phyloP scores from a whole-genome alignment of 1,284 basidiomycete genomes.

The Tylopilus sp. region DNA sequence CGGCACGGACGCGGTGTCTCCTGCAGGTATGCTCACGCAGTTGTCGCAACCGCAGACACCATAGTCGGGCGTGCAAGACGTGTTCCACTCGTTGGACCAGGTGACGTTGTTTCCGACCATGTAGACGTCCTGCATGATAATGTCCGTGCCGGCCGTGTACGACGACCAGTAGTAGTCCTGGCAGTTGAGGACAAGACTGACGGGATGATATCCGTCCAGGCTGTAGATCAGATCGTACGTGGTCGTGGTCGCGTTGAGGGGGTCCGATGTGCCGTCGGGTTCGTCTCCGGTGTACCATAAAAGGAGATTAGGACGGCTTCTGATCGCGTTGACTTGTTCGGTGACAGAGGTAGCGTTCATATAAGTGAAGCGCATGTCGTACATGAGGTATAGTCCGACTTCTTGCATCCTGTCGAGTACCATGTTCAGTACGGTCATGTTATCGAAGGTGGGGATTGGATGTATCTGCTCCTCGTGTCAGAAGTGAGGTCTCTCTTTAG shows the following conservation, averaged over 20 bases:
- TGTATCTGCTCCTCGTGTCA: slow-evolving; percentile 46
- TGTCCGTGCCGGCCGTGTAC: slow-evolving; percentile 59
- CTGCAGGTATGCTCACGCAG: slow-evolving; percentile 39
- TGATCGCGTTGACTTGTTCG: slow-evolving; percentile 63
- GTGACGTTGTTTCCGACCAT: slow-evolving; percentile 66
- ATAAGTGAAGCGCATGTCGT: slow-evolving; percentile 70
- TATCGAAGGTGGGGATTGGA: too few species aligned
- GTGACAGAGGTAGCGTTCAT: slow-evolving; percentile 58
- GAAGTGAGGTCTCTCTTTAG: too few species aligned
- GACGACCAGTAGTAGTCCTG: slow-evolving; percentile 62
- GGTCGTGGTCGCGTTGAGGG: slow-evolving; percentile 54
- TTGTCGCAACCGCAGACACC: slow-evolving; percentile 71
- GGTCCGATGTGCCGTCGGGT: slow-evolving; percentile 68
- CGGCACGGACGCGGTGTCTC: too few species aligned
- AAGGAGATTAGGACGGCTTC: slow-evolving; percentile 62
- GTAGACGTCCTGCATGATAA: slow-evolving; percentile 56
- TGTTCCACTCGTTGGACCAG: too few species aligned
- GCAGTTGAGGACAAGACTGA: slow-evolving; percentile 77
- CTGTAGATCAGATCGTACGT: slow-evolving; percentile 63
- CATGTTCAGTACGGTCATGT: too few species aligned
- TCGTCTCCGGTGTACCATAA: slow-evolving; percentile 78
- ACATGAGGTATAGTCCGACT: slow-evolving; percentile 70
- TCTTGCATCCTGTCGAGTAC: too few species aligned
- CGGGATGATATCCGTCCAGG: slow-evolving; percentile 73
- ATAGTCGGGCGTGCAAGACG: slow-evolving; percentile 58